Base-by-base conservation (phyloP, 139 green algal genomes). In the Chlorella ohadii region DNA sequence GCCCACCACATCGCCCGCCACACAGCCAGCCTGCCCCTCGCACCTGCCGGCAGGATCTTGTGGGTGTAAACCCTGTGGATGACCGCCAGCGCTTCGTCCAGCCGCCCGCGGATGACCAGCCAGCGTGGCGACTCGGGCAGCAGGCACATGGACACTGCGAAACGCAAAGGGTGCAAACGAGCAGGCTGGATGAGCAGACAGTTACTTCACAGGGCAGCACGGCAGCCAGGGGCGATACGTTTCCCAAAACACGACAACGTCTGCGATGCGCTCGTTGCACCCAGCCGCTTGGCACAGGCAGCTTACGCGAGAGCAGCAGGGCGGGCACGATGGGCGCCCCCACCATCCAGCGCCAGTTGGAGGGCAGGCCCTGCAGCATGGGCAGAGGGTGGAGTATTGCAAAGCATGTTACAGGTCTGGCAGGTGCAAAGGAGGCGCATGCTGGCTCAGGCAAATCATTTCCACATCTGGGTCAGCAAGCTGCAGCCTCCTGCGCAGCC, bases 81-180 rank as follows among this genome's bases (percentile, higher is more conserved):
- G 34, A 94, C 91, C 2, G 72, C 72, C 51, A 98, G 88, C 13
- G 94, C 94, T 51, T 93, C 85, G 51, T 96, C 91, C 55, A 97
- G 87, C 17, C 87, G 77, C 6, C 87, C 87, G 1, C 86, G 86
- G 70, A 93, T 88, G 15, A 97, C 94, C 77, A 97, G 90, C 94
- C 94, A 98, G 39, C 94, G 87, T 4, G 91, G 94, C 0, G 90
- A 95, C 88, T 98, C 95, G 1, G 95, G 95, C 72, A 98, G 84
- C 25, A 97, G 33, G 55, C 91, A 84, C 82, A 95, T 83, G 25
- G 90, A 89, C 4, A 83, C 79, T 79, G 88, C 89, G 72, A 11
- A 34, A 27, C 27, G 66, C 17, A 9, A 9, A 27, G 73, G 72
- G 25, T 16, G 25, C 2, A 15, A 11, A 36, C 23, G n/a, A 88